phyloP scores from a whole-genome alignment of 495 filamentous ascomycete genomes.

The Lophiotrema nucula region DNA sequence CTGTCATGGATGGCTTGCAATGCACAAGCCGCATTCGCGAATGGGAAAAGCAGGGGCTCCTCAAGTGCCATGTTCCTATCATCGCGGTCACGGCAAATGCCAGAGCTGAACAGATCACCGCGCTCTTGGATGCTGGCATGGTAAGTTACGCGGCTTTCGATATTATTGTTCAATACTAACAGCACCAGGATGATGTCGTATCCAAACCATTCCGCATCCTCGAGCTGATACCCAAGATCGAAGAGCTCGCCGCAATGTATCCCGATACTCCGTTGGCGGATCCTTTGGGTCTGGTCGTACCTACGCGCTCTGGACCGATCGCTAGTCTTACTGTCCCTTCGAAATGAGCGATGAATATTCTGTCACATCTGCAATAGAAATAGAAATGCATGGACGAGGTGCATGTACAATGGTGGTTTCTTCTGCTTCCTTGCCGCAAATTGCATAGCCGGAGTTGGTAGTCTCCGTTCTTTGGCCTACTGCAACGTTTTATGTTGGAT shows the following conservation, averaged over 20 bases:
- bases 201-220: slow-evolving; percentile 76
- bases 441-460: too few species aligned
- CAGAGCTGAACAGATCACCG: slow-evolving; percentile 62
- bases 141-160: slow-evolving; percentile 40
- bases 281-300: neutral
- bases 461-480: too few species aligned
- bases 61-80: slow-evolving; percentile 63
- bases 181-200: slow-evolving; percentile 67
- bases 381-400: too few species aligned
- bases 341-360: too few species aligned
- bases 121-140: slow-evolving; percentile 68
- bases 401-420: too few species aligned
- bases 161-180: neutral
- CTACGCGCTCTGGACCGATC: too few species aligned
- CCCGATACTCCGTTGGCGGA: neutral
- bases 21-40: slow-evolving; percentile 66
- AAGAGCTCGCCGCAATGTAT: slow-evolving; percentile 31
- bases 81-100: slow-evolving; percentile 79
- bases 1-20: slow-evolving; percentile 74
- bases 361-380: too few species aligned
- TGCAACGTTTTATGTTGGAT: too few species aligned
- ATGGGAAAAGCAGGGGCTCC: slow-evolving; percentile 52
- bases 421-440: too few species aligned
- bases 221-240: slow-evolving; percentile 69
- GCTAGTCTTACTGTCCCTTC: too few species aligned